These are phyloP conservation scores for Neurospora cerealis DNA, from an alignment of 495 filamentous ascomycete genomes.

Conservation along the genomic window DNA sequence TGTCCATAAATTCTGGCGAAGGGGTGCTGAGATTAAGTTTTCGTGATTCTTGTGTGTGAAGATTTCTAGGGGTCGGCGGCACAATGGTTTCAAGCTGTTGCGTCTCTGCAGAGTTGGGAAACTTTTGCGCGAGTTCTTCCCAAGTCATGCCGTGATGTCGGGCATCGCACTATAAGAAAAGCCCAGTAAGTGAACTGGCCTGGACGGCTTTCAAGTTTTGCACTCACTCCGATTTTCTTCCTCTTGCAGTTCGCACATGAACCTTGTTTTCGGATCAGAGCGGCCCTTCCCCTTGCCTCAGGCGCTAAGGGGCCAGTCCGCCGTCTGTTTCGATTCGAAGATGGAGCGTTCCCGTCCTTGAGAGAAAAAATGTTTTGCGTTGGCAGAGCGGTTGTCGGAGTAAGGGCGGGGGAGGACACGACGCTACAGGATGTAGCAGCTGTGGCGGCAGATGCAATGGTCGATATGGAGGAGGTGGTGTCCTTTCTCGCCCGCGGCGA, in stretches of 20 bases:
- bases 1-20: conserved; percentile 13
- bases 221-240: conserved; percentile 40
- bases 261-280: conserved; percentile 39
- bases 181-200: conserved; percentile 4
- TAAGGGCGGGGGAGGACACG: conserved; percentile 25
- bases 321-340: conserved; percentile 34
- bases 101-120: conserved; percentile 30
- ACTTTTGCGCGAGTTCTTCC: conserved; percentile 38
- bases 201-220: background rate
- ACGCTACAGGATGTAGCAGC: conserved; percentile 33
- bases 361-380: conserved; percentile 38
- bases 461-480: conserved; percentile 38
- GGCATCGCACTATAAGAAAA: conserved; percentile 34
- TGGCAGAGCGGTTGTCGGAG: conserved; percentile 2
- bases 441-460: conserved; percentile 28
- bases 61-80: conserved; percentile 8
- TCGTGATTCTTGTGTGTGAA: conserved; percentile 23
- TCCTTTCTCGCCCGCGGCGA: conserved; percentile 37
- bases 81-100: conserved; percentile 15
- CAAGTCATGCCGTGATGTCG: conserved; percentile 42
- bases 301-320: conserved; percentile 38
- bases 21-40: background rate
- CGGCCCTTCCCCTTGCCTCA: conserved; percentile 37
- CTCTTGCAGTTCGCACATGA: conserved; percentile 38
- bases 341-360: conserved; percentile 35